Conservation (phyloP, 2,329 filamentous ascomycete species). For the Fusarium compactum region DNA sequence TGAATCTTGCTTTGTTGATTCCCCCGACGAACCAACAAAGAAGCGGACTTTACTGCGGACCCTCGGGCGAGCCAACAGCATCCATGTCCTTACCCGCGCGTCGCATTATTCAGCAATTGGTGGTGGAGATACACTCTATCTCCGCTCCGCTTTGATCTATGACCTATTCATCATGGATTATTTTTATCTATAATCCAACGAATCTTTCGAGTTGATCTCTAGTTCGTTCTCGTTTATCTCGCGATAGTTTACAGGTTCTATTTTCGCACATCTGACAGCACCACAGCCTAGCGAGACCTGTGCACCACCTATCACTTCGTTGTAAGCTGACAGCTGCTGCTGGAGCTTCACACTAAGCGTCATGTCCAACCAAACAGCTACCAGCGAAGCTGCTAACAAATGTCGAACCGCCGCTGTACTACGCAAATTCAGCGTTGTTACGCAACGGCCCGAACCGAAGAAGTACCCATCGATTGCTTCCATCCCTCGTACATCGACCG, state of each 20-base stretch:
- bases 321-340: slow-evolving; percentile 25
- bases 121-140: slow-evolving; percentile 16
- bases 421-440: slow-evolving; percentile 43
- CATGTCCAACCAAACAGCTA: slow-evolving; percentile 30
- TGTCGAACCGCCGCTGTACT: slow-evolving; percentile 36
- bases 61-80: slow-evolving; percentile 8
- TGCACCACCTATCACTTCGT: background rate
- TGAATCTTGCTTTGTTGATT: background rate
- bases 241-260: background rate
- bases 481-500: slow-evolving; percentile 50
- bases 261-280: background rate
- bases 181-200: slow-evolving; percentile 5
- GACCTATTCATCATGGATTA: slow-evolving; percentile 5
- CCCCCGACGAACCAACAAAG: background rate
- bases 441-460: slow-evolving; percentile 34
- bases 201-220: slow-evolving; percentile 5
- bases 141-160: slow-evolving; percentile 33
- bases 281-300: background rate
- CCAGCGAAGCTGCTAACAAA: slow-evolving; percentile 14
- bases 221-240: background rate
- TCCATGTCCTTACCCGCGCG: background rate
- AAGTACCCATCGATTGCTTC: slow-evolving; percentile 49
- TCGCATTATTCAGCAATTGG: slow-evolving; percentile 36
- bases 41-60: slow-evolving; percentile 33
- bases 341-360: slow-evolving; percentile 1